phyloP scores from a whole-genome alignment of 1,284 basidiomycete genomes.

The Schizophyllum amplum region DNA sequence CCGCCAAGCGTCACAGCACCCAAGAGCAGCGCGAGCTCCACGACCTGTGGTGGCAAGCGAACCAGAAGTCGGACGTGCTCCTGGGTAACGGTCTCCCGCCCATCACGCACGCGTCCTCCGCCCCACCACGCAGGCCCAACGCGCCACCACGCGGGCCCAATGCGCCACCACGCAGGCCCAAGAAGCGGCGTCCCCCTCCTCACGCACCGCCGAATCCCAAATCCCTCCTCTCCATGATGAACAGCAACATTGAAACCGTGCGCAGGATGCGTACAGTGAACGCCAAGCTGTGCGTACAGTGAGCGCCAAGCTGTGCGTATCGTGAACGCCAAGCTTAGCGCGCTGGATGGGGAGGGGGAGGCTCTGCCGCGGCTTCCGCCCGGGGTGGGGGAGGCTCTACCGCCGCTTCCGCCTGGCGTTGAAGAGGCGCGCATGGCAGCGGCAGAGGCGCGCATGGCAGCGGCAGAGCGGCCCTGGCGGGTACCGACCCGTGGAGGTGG shows the following conservation, averaged over 20 bases:
- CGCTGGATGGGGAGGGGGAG: constrained; percentile 40
- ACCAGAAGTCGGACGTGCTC: constrained; percentile 46
- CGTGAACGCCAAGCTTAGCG: constrained; percentile 61
- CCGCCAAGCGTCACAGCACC: constrained; percentile 32
- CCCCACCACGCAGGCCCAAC: constrained; percentile 12
- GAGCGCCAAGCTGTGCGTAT: constrained; percentile 61
- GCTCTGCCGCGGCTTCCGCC: constrained; percentile 16
- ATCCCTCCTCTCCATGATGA: constrained; percentile 61
- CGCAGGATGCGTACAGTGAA: no score
- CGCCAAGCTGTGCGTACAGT: constrained; percentile 66
- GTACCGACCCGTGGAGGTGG: constrained; percentile 6
- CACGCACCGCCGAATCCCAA: no score
- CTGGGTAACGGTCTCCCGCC: constrained; percentile 58
- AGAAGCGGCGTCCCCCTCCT: constrained; percentile 37
- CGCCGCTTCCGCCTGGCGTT: constrained; percentile 8
- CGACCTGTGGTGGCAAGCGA: constrained; percentile 69
- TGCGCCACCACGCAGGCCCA: constrained; percentile 11
- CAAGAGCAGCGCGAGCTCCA: constrained; percentile 25
- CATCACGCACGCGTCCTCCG: constrained; percentile 38
- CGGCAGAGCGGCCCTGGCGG: constrained; percentile 55
- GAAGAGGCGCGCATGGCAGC: no score
- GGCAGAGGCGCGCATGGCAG: constrained; percentile 16
- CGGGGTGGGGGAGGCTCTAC: constrained; percentile 13
- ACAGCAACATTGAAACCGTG: no score
- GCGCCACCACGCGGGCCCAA: no score